phyloP scores from a whole-genome alignment of 306 rosid genomes.

The Canavalia ensiformis region DNA sequence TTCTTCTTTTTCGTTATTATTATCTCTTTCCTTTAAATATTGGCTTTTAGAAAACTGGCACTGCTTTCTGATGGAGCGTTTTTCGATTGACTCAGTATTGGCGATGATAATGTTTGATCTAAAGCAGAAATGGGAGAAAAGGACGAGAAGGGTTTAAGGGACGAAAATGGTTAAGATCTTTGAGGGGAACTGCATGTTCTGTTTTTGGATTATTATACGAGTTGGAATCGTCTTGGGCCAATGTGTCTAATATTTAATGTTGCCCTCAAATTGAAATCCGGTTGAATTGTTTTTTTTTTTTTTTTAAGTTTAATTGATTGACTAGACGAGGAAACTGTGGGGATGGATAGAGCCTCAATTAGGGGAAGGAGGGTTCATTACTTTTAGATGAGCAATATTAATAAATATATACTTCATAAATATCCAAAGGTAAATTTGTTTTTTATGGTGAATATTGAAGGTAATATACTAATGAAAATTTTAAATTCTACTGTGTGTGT shows the following conservation, averaged over 20 bases:
- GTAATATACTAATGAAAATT: background rate
- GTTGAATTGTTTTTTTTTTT: background rate
- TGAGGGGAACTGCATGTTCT: background rate
- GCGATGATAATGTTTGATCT: constrained; percentile 21
- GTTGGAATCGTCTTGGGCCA: background rate
- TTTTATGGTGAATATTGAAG: constrained; percentile 8
- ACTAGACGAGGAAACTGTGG: background rate
- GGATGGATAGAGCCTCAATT: background rate
- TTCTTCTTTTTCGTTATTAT: background rate
- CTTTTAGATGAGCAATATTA: background rate
- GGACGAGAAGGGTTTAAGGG: constrained; percentile 28
- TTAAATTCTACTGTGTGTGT: background rate
- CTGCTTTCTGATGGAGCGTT: constrained; percentile 13
- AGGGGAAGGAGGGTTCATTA: background rate
- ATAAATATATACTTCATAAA: background rate
- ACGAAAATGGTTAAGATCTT: constrained; percentile 26
- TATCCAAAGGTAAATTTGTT: background rate
- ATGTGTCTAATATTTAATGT: constrained; percentile 17
- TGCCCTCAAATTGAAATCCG: background rate
- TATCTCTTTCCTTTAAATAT: background rate
- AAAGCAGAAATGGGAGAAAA: background rate
- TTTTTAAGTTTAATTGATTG: background rate
- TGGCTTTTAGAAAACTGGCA: background rate
- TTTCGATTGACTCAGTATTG: constrained; percentile 19
- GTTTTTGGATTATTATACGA: background rate